A percentile compares a stretch with the other conserved stretches of the same genome.
These are phyloP conservation scores for Candida stauntonica DNA, from an alignment of 805 yeast genomes.

Conservation along the genomic window DNA sequence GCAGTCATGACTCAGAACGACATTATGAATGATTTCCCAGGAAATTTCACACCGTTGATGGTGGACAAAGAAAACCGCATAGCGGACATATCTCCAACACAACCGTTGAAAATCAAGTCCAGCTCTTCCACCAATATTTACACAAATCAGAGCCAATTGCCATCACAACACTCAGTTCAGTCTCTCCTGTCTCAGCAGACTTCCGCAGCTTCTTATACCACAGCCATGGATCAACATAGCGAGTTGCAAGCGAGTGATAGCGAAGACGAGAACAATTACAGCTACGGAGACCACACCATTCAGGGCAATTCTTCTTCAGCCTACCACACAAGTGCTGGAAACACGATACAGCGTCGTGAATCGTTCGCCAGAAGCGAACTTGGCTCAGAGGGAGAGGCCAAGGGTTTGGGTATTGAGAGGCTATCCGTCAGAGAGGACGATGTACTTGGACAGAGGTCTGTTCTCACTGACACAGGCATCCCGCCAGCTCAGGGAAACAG, in stretches of 20 bases:
- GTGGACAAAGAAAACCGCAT: not conserved
- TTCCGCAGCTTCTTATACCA: constrained; percentile 16
- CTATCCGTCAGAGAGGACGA: constrained; percentile 9
- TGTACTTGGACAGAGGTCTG: constrained; percentile 2
- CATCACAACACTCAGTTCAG: constrained; percentile 5
- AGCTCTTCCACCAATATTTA: not conserved
- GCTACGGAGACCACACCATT: not conserved
- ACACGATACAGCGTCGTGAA: not conserved
- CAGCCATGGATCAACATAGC: constrained; percentile 19
- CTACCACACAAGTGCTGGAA: constrained; percentile 1
- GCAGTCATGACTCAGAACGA: constrained; percentile 5
- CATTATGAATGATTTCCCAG: constrained; percentile 7
- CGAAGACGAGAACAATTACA: not conserved
- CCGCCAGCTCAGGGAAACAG: not conserved
- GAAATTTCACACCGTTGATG: constrained; percentile 8
- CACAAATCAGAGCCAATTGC: not conserved
- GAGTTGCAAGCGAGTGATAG: not conserved
- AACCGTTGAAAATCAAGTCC: constrained; percentile 22
- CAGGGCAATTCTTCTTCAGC: not conserved
- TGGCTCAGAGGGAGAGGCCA: not conserved
- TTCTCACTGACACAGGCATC: not conserved
- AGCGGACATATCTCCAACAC: constrained; percentile 24
- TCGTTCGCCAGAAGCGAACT: not conserved
- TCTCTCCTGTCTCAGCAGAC: constrained; percentile 19
- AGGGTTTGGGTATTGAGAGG: constrained; percentile 18